Evolutionary conservation across 371 early-diverging fungal genomes (phyloP).

Genomic region (Mortierella sp.): DNA sequence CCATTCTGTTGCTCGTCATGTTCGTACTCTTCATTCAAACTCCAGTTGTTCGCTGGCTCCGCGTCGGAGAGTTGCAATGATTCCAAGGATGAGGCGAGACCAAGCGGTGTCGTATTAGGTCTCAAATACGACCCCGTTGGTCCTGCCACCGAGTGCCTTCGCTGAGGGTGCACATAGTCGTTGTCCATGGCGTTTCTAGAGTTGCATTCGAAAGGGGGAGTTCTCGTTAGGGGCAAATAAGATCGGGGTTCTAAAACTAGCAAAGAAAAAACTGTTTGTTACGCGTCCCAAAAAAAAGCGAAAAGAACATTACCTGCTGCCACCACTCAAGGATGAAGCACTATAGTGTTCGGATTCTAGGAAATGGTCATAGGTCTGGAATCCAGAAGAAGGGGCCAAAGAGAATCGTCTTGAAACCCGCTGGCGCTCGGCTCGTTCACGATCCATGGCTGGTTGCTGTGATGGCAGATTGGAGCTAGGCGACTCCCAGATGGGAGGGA

Average conservation of each 20-base stretch:
- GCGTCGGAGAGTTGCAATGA: constrained; percentile 25
- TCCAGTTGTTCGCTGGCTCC: constrained; percentile 20
- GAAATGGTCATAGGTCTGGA: constrained; percentile 37
- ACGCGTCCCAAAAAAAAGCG: not conserved
- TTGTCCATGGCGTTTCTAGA: constrained; percentile 17
- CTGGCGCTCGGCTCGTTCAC: constrained; percentile 27
- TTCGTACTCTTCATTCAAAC: constrained; percentile 49
- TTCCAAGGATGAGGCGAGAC: constrained; percentile 44
- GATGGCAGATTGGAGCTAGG: constrained; percentile 4
- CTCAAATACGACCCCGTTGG: constrained; percentile 48
- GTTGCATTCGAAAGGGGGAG: no score
- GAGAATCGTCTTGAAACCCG: constrained; percentile 36
- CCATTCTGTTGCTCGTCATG: constrained; percentile 30
- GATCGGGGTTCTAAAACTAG: constrained; percentile 28
- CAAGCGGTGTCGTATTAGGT: constrained; percentile 18
- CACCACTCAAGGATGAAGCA: not conserved
- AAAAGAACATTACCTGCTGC: constrained; percentile 6
- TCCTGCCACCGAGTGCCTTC: constrained; percentile 62
- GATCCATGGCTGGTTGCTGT: constrained; percentile 8
- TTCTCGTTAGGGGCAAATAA: no score
- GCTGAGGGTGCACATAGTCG: constrained; percentile 42
- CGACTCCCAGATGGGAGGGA: constrained; percentile 47
- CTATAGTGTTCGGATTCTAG: constrained; percentile 26
- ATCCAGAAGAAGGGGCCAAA: constrained; percentile 45
- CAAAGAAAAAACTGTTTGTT: not conserved